These are phyloP conservation scores for Penicillium sp. DNA, from an alignment of 2,329 filamentous ascomycete genomes.

Conservation along the genomic window DNA sequence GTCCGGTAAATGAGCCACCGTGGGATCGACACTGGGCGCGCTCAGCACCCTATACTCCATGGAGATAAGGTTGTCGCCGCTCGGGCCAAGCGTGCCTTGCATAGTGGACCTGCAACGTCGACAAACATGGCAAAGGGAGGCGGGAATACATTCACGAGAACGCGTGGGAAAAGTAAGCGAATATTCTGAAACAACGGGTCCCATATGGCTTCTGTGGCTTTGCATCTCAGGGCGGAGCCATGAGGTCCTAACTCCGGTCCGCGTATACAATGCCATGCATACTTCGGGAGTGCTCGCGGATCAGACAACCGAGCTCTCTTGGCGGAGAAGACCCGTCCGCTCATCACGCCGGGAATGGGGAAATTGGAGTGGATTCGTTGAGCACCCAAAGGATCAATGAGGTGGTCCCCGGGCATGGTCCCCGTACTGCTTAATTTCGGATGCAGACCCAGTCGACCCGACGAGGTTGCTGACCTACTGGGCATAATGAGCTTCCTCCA, in stretches of 20 bases:
- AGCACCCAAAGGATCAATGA: background rate
- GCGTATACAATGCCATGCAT: slow-evolving; percentile 9
- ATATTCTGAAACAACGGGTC: slow-evolving; percentile 4
- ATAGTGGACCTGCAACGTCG: slow-evolving; percentile 16
- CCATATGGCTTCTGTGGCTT: slow-evolving; percentile 25
- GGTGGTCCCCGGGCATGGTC: background rate
- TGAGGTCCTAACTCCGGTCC: background rate
- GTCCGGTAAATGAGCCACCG: slow-evolving; percentile 5
- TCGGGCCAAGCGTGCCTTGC: slow-evolving; percentile 23
- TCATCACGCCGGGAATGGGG: slow-evolving; percentile 8
- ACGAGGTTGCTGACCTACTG: too few relatives aligned
- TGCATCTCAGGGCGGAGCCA: background rate
- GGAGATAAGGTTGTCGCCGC: slow-evolving; percentile 24
- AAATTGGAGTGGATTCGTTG: background rate
- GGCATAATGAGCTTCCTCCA: too few relatives aligned
- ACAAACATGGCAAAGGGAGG: slow-evolving; percentile 17
- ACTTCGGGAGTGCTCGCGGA: slow-evolving; percentile 11
- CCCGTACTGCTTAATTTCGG: too few relatives aligned
- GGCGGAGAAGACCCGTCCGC: slow-evolving; percentile 5
- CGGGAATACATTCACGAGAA: slow-evolving; percentile 15
- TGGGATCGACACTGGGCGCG: slow-evolving; percentile 14
- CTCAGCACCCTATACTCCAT: slow-evolving; percentile 3
- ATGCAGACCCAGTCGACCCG: too few relatives aligned
- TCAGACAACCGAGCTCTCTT: slow-evolving; percentile 5
- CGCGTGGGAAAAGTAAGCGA: slow-evolving; percentile 2